Base-by-base conservation (phyloP, 164 flowering plant genomes). In the Santalum album region DNA sequence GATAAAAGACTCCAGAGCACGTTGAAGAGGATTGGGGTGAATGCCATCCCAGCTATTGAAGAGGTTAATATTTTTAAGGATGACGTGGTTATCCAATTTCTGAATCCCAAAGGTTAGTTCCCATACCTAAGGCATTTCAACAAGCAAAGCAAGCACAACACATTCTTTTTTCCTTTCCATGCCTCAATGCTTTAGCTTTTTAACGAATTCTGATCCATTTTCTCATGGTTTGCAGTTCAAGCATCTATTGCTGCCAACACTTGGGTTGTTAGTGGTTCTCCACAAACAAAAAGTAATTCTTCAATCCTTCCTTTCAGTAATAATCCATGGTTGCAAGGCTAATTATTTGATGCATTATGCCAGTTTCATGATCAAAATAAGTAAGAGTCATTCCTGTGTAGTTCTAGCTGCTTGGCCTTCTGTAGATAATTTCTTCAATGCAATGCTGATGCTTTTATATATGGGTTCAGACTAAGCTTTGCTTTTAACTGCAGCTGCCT, bases 1-100 rank as follows among this genome's bases (percentile, higher is more conserved):
- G 96, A 88, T 69, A 88, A 88, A 65, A 83, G 94, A 75, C 88
- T 88, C 47, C 96, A 88, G 65, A 85, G 90, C 71, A 88, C 96
- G 36, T 61, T 88, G 51, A 88, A 88, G 64, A 86, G 96, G 75
- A 80, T 88, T 46, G 94, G 90, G 32, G 84, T 81, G 25, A 81
- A 75, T 56, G 67, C 77, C 25, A 81, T 81, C 52, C 84, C 87
- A 14, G 76, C 78, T 21, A 81, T 81, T 66, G 84, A 81, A 55
- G 87, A 81, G 62, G 84, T 81, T 52, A 81, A 81, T 62, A 81
- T 81, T 43, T 81, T 81, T 65, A 79, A 77, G 73, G 87, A 81
- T 72, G 87, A 80, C 49, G 39, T 66, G 1, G 86, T 80, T 47
- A 78, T 80, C 47, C 86, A 80, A 61, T 80, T 80, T 64, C 18